phyloP scores from a whole-genome alignment of 1,284 basidiomycete species.

The Ustilago esculenta region DNA sequence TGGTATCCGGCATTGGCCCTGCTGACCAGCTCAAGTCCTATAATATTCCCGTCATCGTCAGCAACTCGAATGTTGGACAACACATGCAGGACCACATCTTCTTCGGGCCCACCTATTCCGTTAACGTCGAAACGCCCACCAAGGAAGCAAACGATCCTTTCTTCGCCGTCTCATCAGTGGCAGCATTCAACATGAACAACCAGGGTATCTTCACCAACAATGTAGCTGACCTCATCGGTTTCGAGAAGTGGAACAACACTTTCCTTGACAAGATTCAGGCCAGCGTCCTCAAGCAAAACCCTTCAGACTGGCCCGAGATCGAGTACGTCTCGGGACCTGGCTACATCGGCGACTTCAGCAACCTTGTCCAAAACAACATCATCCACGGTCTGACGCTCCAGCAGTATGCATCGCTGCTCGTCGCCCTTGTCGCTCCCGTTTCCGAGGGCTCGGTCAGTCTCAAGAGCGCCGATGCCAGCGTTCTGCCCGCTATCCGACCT shows the following conservation, averaged over 20 bases:
- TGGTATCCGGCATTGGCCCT: slow-evolving; percentile 58
- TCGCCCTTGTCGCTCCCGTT: slow-evolving; percentile 53
- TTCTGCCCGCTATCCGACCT: slow-evolving; percentile 69
- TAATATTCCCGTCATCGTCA: slow-evolving; percentile 35
- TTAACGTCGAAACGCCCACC: slow-evolving; percentile 47
- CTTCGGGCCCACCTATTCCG: slow-evolving; percentile 47
- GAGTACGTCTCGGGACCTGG: slow-evolving; percentile 54
- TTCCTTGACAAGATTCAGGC: slow-evolving; percentile 41
- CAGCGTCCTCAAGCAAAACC: slow-evolving; percentile 23
- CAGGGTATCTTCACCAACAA: slow-evolving; percentile 53
- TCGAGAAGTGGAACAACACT: slow-evolving; percentile 47
- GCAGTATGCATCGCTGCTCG: slow-evolving; percentile 45
- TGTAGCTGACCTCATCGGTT: slow-evolving; percentile 53
- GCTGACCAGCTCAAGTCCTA: slow-evolving; percentile 30
- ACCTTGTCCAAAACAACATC: slow-evolving; percentile 38
- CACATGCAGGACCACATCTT: slow-evolving; percentile 61
- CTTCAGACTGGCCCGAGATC: slow-evolving; percentile 50
- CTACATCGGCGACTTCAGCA: slow-evolving; percentile 50
- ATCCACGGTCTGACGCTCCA: slow-evolving; percentile 29
- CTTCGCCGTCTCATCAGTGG: slow-evolving; percentile 34
- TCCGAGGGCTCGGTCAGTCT: slow-evolving; percentile 68
- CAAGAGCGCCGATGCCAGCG: slow-evolving; percentile 66
- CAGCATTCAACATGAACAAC: slow-evolving; percentile 31
- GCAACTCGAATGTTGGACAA: slow-evolving; percentile 50
- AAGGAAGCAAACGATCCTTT: slow-evolving; percentile 47